These are phyloP conservation scores for Tuber borchii DNA, from an alignment of 495 filamentous ascomycete species.

Conservation along the genomic window DNA sequence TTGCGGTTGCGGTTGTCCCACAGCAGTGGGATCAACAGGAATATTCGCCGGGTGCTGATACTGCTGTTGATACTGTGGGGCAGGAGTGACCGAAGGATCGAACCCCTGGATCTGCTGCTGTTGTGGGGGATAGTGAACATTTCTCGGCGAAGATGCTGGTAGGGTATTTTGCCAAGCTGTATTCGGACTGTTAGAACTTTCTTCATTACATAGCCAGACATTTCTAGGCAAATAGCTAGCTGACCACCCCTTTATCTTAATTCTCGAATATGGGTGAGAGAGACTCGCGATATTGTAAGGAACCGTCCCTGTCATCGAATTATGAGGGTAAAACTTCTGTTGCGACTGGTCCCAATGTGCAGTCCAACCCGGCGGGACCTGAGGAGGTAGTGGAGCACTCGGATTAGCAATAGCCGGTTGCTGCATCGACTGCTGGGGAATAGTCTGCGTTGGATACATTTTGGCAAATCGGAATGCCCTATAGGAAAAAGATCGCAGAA, in stretches of 20 bases:
- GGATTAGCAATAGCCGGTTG: not conserved
- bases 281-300: slow-evolving; percentile 34
- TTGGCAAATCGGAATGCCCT: not conserved
- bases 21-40: slow-evolving; percentile 1
- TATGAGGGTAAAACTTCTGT: slow-evolving; percentile 36
- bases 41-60: slow-evolving; percentile 12
- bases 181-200: slow-evolving; percentile 12
- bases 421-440: not conserved
- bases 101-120: slow-evolving; percentile 12
- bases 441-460: not conserved
- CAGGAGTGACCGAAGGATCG: not conserved
- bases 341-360: slow-evolving; percentile 35
- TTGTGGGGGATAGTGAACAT: slow-evolving; percentile 16
- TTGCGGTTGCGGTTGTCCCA: not conserved
- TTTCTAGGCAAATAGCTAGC: not conserved
- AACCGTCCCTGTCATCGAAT: slow-evolving; percentile 18
- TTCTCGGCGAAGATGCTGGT: slow-evolving; percentile 23
- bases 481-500: not conserved
- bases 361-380: slow-evolving; percentile 20
- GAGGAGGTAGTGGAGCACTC: not conserved
- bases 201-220: not conserved
- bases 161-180: slow-evolving; percentile 16
- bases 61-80: slow-evolving; percentile 9
- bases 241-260: not conserved
- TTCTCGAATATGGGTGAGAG: not conserved